These are phyloP conservation scores for Boletellus sp. DNA, from an alignment of 768 basidiomycete species.

Conservation along the genomic window DNA sequence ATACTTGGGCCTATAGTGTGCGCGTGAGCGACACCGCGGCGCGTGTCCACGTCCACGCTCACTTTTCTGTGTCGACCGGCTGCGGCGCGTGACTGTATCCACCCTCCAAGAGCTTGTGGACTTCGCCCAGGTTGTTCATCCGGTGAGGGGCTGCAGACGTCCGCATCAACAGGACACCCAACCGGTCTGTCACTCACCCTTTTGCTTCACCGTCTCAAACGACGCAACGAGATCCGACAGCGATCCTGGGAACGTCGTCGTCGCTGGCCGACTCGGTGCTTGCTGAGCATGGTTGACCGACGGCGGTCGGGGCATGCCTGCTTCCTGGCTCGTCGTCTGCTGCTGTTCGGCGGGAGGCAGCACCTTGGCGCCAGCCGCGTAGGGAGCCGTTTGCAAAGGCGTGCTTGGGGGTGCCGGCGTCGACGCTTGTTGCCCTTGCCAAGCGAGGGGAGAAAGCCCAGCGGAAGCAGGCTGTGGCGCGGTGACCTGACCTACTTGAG, in stretches of 20 bases:
- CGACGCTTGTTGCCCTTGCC: slow-evolving; percentile 43
- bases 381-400: slow-evolving; percentile 43
- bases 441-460: slow-evolving; percentile 47
- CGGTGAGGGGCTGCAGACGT: slow-evolving; percentile 60
- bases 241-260: slow-evolving; percentile 70
- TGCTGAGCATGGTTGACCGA: slow-evolving; percentile 48
- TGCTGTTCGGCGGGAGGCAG: slow-evolving; percentile 44
- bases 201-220: slow-evolving; percentile 95
- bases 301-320: slow-evolving; percentile 49
- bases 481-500: slow-evolving; percentile 22
- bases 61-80: slow-evolving; percentile 96
- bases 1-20: slow-evolving; percentile 87
- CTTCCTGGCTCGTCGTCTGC: slow-evolving; percentile 25
- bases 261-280: slow-evolving; percentile 36
- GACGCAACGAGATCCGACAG: slow-evolving; percentile 90
- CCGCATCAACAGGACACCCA: neutral
- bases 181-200: slow-evolving; percentile 52
- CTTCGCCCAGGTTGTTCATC: slow-evolving; percentile 82
- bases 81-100: slow-evolving; percentile 86
- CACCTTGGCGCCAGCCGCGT: slow-evolving; percentile 68
- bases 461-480: slow-evolving; percentile 33
- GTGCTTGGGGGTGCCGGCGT: slow-evolving; percentile 19
- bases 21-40: slow-evolving; percentile 4
- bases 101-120: slow-evolving; percentile 92
- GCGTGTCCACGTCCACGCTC: slow-evolving; percentile 43